Evolutionary conservation across 2,329 filamentous ascomycete genomes (phyloP).

Genomic region (Aspergillus versicolor): DNA sequence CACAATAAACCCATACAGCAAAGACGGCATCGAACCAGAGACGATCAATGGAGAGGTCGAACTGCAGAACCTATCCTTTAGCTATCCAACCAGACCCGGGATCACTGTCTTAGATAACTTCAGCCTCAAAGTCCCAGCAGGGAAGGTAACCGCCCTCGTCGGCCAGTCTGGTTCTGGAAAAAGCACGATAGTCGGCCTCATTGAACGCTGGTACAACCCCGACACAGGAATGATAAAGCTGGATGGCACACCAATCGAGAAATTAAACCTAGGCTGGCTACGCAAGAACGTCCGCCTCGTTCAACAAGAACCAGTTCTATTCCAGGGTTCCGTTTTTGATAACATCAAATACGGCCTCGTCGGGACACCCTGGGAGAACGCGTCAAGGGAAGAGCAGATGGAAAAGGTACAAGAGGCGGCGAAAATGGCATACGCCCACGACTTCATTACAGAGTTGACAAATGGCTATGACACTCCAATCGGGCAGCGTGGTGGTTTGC

Average conservation of each 20-base stretch:
- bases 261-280: slow-evolving; percentile 83
- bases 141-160: slow-evolving; percentile 89
- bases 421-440: slow-evolving; percentile 88
- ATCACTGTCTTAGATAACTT: slow-evolving; percentile 85
- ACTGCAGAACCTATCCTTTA: slow-evolving; percentile 79
- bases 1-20: slow-evolving; percentile 73
- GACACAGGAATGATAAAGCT: slow-evolving; percentile 77
- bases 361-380: slow-evolving; percentile 73
- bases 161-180: slow-evolving; percentile 94
- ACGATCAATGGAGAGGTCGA: slow-evolving; percentile 74
- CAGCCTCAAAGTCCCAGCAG: slow-evolving; percentile 74
- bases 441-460: slow-evolving; percentile 79
- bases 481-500: slow-evolving; percentile 87
- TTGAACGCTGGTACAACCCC: slow-evolving; percentile 92
- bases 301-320: slow-evolving; percentile 88
- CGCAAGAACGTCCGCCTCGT: slow-evolving; percentile 90
- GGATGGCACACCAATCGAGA: slow-evolving; percentile 78
- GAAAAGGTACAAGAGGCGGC: slow-evolving; percentile 77
- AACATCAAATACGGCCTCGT: slow-evolving; percentile 92
- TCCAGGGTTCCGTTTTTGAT: slow-evolving; percentile 81
- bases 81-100: slow-evolving; percentile 90
- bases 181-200: slow-evolving; percentile 86
- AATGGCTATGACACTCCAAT: slow-evolving; percentile 92
- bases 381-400: slow-evolving; percentile 64
- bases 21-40: slow-evolving; percentile 69